Evolutionary conservation across 352 stramenopile genomes (phyloP).

Genomic region (Phytophthora sansomeana): DNA sequence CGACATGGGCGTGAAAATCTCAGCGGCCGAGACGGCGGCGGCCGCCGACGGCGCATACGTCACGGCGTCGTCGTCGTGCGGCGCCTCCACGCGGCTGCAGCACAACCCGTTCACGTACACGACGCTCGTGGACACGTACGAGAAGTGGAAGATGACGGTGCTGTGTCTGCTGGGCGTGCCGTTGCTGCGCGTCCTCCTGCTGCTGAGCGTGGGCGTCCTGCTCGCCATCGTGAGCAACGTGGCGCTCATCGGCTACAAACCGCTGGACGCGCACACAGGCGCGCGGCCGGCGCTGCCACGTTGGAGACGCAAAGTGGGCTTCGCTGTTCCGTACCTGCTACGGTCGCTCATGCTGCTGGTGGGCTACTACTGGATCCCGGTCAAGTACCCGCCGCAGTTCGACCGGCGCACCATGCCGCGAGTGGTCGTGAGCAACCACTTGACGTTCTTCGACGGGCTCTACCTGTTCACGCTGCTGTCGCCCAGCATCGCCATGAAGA

Average conservation of each 20-base stretch:
- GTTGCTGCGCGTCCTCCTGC: slow-evolving; percentile 57
- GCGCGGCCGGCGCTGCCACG: slow-evolving; percentile 37
- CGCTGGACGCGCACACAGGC: slow-evolving; percentile 44
- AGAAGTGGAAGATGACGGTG: slow-evolving; percentile 62
- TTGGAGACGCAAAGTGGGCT: slow-evolving; percentile 53
- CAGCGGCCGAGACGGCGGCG: slow-evolving; percentile 21
- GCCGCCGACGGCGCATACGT: slow-evolving; percentile 29
- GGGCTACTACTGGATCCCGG: slow-evolving; percentile 74
- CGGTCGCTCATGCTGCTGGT: slow-evolving; percentile 64
- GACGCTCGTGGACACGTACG: slow-evolving; percentile 62
- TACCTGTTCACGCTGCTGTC: slow-evolving; percentile 64
- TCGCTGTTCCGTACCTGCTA: slow-evolving; percentile 49
- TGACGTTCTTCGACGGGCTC: slow-evolving; percentile 72
- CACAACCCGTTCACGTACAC: slow-evolving; percentile 74
- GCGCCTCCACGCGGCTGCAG: slow-evolving; percentile 6
- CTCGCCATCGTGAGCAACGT: slow-evolving; percentile 53
- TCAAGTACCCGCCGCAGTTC: slow-evolving; percentile 48
- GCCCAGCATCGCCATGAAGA: slow-evolving; percentile 81
- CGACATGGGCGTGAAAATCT: slow-evolving; percentile 38
- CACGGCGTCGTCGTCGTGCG: slow-evolving; percentile 32
- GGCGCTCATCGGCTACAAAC: slow-evolving; percentile 61
- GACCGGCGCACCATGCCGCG: slow-evolving; percentile 38
- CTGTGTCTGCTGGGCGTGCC: slow-evolving; percentile 66
- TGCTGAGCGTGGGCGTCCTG: slow-evolving; percentile 45
- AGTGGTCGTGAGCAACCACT: slow-evolving; percentile 77